These are phyloP conservation scores for Apiotrichum sp. DNA, from an alignment of 1,284 basidiomycete genomes.

Conservation along the genomic window DNA sequence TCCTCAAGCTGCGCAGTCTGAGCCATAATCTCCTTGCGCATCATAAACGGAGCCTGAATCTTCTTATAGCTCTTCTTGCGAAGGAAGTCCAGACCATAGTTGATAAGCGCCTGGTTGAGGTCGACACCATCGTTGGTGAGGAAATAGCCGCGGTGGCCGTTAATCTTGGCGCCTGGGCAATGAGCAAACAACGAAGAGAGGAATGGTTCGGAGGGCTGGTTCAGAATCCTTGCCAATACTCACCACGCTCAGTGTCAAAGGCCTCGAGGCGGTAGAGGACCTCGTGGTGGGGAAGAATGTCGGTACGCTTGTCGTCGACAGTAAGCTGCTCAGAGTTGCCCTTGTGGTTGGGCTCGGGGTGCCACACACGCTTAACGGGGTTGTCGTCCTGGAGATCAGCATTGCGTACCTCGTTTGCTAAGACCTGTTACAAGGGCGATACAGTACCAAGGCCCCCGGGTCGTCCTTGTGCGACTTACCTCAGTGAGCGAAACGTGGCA, in stretches of 20 bases:
- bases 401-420: no score
- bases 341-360: slow-evolving; percentile 67
- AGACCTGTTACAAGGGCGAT: no score
- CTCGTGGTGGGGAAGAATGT: slow-evolving; percentile 92
- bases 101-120: slow-evolving; percentile 93
- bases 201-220: no score
- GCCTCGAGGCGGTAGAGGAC: slow-evolving; percentile 88
- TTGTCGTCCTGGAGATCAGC: slow-evolving; percentile 70
- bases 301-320: slow-evolving; percentile 56
- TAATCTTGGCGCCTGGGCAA: slow-evolving; percentile 61
- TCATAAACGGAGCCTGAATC: slow-evolving; percentile 96
- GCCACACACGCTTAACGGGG: slow-evolving; percentile 70
- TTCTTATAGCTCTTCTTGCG: slow-evolving; percentile 80
- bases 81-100: slow-evolving; percentile 91
- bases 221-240: slow-evolving; percentile 34
- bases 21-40: slow-evolving; percentile 95
- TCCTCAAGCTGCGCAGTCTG: slow-evolving; percentile 97
- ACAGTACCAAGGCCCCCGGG: no score
- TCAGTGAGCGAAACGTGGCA: slow-evolving; percentile 85
- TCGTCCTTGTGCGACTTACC: slow-evolving; percentile 50
- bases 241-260: slow-evolving; percentile 89
- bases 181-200: no score
- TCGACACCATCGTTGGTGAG: slow-evolving; percentile 92
- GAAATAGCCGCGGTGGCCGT: slow-evolving; percentile 95
- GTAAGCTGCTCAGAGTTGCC: slow-evolving; percentile 47